These are phyloP conservation scores for Penicillium diatomitis DNA, from an alignment of 495 filamentous ascomycete genomes.

Conservation along the genomic window DNA sequence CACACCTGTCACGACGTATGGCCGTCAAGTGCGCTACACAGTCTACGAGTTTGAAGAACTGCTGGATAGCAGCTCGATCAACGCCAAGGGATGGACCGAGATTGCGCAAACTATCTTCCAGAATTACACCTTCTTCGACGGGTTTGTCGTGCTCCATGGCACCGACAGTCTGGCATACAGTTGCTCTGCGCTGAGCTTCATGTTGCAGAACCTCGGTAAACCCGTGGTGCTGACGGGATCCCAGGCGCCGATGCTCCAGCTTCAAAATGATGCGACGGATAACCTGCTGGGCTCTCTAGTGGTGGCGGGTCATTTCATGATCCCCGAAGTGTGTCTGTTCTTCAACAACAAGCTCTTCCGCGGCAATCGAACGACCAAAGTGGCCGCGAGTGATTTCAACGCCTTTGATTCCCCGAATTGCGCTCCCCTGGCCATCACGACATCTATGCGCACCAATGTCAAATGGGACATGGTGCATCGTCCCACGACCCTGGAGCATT, in stretches of 20 bases:
- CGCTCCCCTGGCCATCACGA: slow-evolving; percentile 68
- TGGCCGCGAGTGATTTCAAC: slow-evolving; percentile 75
- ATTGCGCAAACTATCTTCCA: slow-evolving; percentile 60
- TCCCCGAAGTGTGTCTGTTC: slow-evolving; percentile 92
- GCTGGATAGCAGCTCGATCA: slow-evolving; percentile 88
- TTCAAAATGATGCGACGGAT: slow-evolving; percentile 93
- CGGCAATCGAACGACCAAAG: slow-evolving; percentile 83
- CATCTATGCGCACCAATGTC: slow-evolving; percentile 70
- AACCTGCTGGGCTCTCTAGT: slow-evolving; percentile 89
- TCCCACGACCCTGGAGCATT: slow-evolving; percentile 62
- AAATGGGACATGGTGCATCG: slow-evolving; percentile 75
- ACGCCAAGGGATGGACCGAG: slow-evolving; percentile 79
- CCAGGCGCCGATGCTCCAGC: slow-evolving; percentile 84
- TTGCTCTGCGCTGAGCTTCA: slow-evolving; percentile 86
- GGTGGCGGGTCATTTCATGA: slow-evolving; percentile 91
- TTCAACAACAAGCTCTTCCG: slow-evolving; percentile 92
- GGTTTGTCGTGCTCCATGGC: slow-evolving; percentile 92
- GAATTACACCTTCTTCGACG: slow-evolving; percentile 90
- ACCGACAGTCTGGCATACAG: slow-evolving; percentile 92
- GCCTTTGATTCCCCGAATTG: slow-evolving; percentile 85
- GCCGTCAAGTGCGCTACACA: slow-evolving; percentile 73
- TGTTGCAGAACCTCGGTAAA: slow-evolving; percentile 87
- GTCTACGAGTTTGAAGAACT: slow-evolving; percentile 81
- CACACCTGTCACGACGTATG: slow-evolving; percentile 74
- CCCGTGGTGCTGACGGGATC: slow-evolving; percentile 86